Base-by-base conservation (phyloP, 192 early-diverging fungal species). In the Coemansia sp. region DNA sequence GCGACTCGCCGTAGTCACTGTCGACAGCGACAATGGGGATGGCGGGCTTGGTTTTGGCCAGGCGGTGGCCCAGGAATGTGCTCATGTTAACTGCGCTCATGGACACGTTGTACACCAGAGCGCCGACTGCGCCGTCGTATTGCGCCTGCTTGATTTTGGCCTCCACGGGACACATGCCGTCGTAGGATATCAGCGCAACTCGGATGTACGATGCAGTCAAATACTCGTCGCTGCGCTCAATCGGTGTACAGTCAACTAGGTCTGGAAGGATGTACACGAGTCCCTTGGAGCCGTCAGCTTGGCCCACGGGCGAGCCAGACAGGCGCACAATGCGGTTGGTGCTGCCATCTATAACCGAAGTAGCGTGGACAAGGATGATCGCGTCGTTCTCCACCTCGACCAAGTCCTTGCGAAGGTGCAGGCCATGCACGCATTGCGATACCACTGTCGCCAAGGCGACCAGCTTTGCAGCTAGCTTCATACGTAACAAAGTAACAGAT, bases 71-170 rank as follows among this genome's bases (percentile, higher is more conserved):
- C 17, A 82, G 64, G 11, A 54, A n/a, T 4, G 64, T 20, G 38
- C 59, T 59, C 45, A 73, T 57, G 12, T 72, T 65, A 9, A 29
- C n/a, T 4, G 70, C 59, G 32, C 54, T 65, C 62, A 71, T 46
- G 17, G 75, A 51, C 9, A 45, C 25, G 22, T 68, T 83, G 63
- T 83, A 83, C 11, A 83, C 69, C 46, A 83, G 19, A 9, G 81
- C 81, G 27, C 76, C 81, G 11, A 78, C 76, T 0, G 81, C 81
- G 11, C 81, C 81, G 38, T 83, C 81, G 38, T 54, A 75, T 59
- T 78, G 71, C 0, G 81, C 81, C 41, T 83, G 81, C 27, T 60
- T 42, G 10, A 83, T 32, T 38, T 74, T 74, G 22, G 68, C 39
- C n/a, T 66, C 62, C 2, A 83, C 32, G 10, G 75, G 65, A 9